Evolutionary conservation across 768 basidiomycete genomes (phyloP).

Genomic region (Suillus luteus): DNA sequence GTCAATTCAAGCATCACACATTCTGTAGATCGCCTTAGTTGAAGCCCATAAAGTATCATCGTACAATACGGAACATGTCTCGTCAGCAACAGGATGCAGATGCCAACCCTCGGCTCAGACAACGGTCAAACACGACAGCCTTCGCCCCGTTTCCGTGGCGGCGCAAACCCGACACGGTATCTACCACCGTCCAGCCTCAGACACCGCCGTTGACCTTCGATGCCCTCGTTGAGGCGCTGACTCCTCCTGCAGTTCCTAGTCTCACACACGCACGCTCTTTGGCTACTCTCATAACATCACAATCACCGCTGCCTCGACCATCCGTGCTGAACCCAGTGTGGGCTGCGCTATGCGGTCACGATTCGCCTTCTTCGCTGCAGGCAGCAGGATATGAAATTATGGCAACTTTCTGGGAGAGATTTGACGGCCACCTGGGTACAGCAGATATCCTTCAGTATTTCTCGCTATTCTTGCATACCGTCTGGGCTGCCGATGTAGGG

Average conservation of each 20-base stretch:
- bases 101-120: slow-evolving; percentile 34
- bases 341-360: slow-evolving; percentile 54
- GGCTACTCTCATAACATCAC: slow-evolving; percentile 48
- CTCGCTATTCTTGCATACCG: slow-evolving; percentile 54
- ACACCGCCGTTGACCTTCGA: slow-evolving; percentile 40
- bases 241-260: slow-evolving; percentile 64
- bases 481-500: slow-evolving; percentile 72
- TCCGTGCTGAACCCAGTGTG: slow-evolving; percentile 61
- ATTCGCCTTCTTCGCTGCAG: slow-evolving; percentile 59
- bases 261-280: slow-evolving; percentile 62
- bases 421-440: slow-evolving; percentile 47
- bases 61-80: slow-evolving; percentile 25
- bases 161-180: slow-evolving; percentile 33
- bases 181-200: slow-evolving; percentile 32
- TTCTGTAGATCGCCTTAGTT: background rate
- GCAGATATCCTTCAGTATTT: slow-evolving; percentile 66
- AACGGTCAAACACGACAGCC: slow-evolving; percentile 45
- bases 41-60: background rate
- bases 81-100: slow-evolving; percentile 35
- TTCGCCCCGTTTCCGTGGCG: slow-evolving; percentile 46
- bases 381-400: slow-evolving; percentile 73
- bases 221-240: slow-evolving; percentile 44
- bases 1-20: background rate
- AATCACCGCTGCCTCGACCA: slow-evolving; percentile 57
- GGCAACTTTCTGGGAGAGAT: slow-evolving; percentile 67